phyloP scores from a whole-genome alignment of 306 rosid species.

The Castanea mollissima region DNA sequence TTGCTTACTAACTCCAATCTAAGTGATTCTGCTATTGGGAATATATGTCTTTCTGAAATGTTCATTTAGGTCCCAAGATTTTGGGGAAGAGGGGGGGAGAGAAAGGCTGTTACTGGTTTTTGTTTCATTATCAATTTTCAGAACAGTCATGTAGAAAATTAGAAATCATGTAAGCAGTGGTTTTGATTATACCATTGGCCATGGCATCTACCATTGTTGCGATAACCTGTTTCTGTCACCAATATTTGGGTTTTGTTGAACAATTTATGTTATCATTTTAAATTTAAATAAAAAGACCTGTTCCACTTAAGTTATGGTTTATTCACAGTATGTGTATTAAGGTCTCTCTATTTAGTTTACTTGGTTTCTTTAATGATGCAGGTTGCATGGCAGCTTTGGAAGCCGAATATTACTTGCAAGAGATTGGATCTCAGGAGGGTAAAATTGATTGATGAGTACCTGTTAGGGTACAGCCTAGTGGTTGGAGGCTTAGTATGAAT shows the following conservation, averaged over 20 bases:
- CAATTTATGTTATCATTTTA: neutral
- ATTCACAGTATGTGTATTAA: neutral
- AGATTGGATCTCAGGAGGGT: slow-evolving; percentile 54
- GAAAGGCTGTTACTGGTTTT: neutral
- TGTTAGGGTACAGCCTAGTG: no score
- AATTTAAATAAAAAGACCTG: neutral
- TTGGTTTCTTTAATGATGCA: slow-evolving; percentile 26
- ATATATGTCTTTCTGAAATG: no score
- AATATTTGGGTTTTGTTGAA: neutral
- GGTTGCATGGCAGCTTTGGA: slow-evolving; percentile 99
- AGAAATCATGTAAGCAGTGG: neutral
- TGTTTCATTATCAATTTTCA: neutral
- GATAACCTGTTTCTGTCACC: neutral
- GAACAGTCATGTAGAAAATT: neutral
- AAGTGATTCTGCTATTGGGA: no score
- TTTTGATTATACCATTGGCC: neutral
- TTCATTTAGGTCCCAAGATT: no score
- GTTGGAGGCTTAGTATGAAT: no score
- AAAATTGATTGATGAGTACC: slow-evolving; percentile 48
- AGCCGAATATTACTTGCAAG: slow-evolving; percentile 87
- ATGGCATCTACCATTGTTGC: neutral
- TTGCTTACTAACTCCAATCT: no score
- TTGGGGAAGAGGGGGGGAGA: no score
- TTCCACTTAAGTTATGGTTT: neutral
- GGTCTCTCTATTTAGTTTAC: neutral